Evolutionary conservation across 352 stramenopile genomes (phyloP).

Genomic region (Phytophthora idaei): DNA sequence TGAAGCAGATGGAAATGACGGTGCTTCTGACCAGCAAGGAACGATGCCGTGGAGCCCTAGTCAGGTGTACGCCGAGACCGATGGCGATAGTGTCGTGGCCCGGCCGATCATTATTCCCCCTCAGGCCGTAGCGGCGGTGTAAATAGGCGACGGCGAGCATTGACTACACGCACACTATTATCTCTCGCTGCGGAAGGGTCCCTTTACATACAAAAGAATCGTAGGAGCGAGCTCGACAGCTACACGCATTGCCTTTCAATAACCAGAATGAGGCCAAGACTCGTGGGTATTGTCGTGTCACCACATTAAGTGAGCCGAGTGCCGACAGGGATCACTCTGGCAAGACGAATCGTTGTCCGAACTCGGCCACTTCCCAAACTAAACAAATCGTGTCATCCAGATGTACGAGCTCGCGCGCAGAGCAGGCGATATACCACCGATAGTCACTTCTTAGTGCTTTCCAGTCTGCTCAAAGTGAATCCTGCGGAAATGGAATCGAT

Average conservation of each 20-base stretch:
- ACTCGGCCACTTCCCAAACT: neutral
- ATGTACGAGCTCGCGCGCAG: neutral
- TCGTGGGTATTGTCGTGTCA: no score
- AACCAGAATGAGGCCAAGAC: neutral
- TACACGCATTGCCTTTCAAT: neutral
- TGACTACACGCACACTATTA: neutral
- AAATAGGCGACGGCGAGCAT: neutral
- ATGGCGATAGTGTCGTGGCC: constrained; percentile 9
- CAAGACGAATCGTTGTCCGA: neutral
- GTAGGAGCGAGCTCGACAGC: neutral
- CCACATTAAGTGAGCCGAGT: no score
- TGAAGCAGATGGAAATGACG: constrained; percentile 3
- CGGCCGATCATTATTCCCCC: constrained; percentile 18
- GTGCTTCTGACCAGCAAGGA: neutral
- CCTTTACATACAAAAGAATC: neutral
- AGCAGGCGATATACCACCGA: neutral
- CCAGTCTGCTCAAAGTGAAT: neutral
- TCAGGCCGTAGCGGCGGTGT: constrained; percentile 19
- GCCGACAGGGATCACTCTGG: neutral
- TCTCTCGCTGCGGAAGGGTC: neutral
- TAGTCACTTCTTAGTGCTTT: neutral
- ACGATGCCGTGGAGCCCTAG: constrained; percentile 4
- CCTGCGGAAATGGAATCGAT: neutral
- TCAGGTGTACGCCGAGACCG: constrained; percentile 5
- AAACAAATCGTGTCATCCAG: neutral